These are phyloP conservation scores for Tuber aestivum DNA, from an alignment of 495 filamentous ascomycete genomes.

Conservation along the genomic window DNA sequence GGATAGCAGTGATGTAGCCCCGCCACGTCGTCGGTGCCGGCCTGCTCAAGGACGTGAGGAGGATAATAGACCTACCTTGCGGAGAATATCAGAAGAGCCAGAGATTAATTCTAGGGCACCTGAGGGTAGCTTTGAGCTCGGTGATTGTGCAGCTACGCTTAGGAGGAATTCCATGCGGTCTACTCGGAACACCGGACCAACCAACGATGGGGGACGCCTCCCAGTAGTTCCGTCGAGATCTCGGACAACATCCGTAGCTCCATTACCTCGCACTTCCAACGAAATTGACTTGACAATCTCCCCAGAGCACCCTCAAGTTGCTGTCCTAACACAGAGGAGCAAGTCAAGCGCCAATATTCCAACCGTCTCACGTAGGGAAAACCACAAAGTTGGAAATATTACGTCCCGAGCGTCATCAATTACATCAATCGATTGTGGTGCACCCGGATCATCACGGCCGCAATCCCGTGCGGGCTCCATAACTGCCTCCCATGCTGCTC, in stretches of 20 bases:
- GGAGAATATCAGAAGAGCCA: conserved; percentile 4
- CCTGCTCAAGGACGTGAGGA: background rate
- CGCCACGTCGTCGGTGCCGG: background rate
- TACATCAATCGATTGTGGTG: background rate
- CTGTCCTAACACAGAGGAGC: background rate
- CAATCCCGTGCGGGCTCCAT: background rate
- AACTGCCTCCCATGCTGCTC: background rate
- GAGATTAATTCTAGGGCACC: background rate
- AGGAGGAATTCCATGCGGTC: background rate
- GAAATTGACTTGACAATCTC: background rate
- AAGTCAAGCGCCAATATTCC: background rate
- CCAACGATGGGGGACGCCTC: background rate
- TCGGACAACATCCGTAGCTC: background rate
- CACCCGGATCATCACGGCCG: background rate
- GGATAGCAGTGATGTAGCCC: background rate
- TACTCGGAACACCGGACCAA: background rate
- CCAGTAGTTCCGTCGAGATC: background rate
- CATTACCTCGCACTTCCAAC: background rate
- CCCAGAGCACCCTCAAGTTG: background rate
- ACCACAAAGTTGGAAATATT: background rate
- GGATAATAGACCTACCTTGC: background rate
- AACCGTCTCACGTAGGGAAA: background rate
- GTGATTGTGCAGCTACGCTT: background rate
- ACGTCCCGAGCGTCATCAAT: background rate
- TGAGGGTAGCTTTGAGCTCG: background rate